phyloP scores from a whole-genome alignment of 805 yeast species.

The Saccharomyces eubayanus region DNA sequence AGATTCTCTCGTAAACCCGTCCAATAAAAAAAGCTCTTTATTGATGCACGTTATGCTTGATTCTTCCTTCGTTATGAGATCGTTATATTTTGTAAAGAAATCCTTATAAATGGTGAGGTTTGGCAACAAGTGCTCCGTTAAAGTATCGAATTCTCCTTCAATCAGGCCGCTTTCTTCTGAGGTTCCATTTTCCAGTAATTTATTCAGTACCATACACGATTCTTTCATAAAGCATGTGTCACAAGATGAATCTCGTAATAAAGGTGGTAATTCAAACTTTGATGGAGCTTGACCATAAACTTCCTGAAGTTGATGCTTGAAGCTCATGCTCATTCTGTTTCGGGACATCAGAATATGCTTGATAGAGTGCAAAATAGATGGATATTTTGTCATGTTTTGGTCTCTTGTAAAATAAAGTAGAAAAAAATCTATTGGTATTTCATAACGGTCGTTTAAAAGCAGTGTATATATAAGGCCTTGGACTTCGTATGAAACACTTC shows the following conservation, averaged over 20 bases:
- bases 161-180: conserved; percentile 47
- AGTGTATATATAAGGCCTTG: conserved; percentile 80
- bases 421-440: conserved; percentile 53
- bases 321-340: conserved; percentile 54
- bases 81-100: conserved; percentile 70
- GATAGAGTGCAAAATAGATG: conserved; percentile 47
- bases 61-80: conserved; percentile 65
- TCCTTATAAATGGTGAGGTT: conserved; percentile 35
- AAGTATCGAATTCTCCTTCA: conserved; percentile 37
- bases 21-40: conserved; percentile 51
- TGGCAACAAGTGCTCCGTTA: conserved; percentile 43
- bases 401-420: conserved; percentile 67
- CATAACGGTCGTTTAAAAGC: conserved; percentile 71
- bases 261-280: conserved; percentile 42
- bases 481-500: conserved; percentile 64
- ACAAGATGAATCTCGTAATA: conserved; percentile 46
- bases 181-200: conserved; percentile 50
- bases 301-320: conserved; percentile 37
- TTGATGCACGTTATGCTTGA: conserved; percentile 42
- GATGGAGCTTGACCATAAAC: conserved; percentile 4
- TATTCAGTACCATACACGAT: conserved; percentile 59
- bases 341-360: conserved; percentile 63
- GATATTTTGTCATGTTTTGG: conserved; percentile 46
- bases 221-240: conserved; percentile 50
- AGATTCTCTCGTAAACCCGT: conserved; percentile 50